phyloP scores from a whole-genome alignment of 768 basidiomycete species.

The Ramaria sp. region DNA sequence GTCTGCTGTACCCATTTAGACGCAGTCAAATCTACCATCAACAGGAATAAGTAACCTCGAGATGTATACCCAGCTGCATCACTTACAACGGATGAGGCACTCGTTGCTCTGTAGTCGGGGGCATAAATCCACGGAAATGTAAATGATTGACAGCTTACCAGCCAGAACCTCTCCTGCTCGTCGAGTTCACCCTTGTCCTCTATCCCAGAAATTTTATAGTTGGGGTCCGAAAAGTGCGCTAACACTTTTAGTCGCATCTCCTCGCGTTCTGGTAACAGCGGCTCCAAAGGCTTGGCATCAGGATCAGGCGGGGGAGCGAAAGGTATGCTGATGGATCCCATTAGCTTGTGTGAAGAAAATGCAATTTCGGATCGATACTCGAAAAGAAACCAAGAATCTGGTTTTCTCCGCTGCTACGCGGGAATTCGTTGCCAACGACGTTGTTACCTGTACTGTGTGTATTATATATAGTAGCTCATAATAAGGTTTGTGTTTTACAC shows the following conservation, averaged over 20 bases:
- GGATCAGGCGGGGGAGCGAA: conserved; percentile 3
- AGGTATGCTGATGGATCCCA: conserved; percentile 1
- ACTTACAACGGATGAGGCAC: conserved; percentile 50
- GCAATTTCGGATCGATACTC: no score
- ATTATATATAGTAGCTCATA: no score
- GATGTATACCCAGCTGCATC: no score
- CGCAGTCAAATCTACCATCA: conserved; percentile 52
- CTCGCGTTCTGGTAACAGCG: conserved; percentile 32
- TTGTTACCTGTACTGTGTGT: no score
- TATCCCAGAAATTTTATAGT: conserved; percentile 41
- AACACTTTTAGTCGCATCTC: conserved; percentile 43
- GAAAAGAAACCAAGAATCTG: no score
- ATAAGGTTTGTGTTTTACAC: no score
- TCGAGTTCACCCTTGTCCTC: conserved; percentile 32
- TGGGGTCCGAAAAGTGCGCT: conserved; percentile 42
- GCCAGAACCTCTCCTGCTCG: conserved; percentile 70
- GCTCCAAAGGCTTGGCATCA: conserved; percentile 16
- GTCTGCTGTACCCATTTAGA: conserved; percentile 53
- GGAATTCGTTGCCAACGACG: no score
- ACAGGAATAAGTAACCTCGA: neutral
- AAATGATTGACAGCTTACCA: conserved; percentile 29
- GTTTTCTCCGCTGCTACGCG: no score
- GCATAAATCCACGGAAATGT: neutral
- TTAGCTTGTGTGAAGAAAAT: neutral
- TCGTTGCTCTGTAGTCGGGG: conserved; percentile 38